Percentiles rank a stretch among this genome's conserved stretches.
Conservation (phyloP, 2,329 filamentous ascomycete genomes). For the Alternaria brassicae region DNA sequence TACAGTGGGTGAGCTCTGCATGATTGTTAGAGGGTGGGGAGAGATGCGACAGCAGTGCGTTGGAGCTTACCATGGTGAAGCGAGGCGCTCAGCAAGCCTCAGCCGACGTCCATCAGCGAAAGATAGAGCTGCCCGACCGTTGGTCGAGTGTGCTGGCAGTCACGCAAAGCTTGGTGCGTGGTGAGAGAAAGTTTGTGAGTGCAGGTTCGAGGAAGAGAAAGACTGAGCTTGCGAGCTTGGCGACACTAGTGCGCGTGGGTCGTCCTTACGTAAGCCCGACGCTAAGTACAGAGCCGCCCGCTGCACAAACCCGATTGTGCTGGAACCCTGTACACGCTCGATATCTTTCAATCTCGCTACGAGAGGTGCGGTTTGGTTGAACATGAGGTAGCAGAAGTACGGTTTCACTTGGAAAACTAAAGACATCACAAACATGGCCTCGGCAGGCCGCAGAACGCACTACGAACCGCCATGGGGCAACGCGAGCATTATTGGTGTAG, state of each 20-base stretch:
- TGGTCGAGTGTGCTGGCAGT: slow-evolving; percentile 38
- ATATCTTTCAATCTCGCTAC: slow-evolving; percentile 21
- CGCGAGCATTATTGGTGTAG: slow-evolving; percentile 94
- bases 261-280: slow-evolving; percentile 23
- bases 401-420: neutral
- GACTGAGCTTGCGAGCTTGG: slow-evolving; percentile 38
- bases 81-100: slow-evolving; percentile 39
- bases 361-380: slow-evolving; percentile 10
- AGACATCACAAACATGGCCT: slow-evolving; percentile 27
- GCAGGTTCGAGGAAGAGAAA: slow-evolving; percentile 34
- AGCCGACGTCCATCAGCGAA: slow-evolving; percentile 48
- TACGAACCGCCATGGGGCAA: slow-evolving; percentile 97
- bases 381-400: slow-evolving; percentile 15
- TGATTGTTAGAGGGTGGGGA: slow-evolving; percentile 22
- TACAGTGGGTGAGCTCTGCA: slow-evolving; percentile 68
- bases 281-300: slow-evolving; percentile 19
- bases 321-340: slow-evolving; percentile 22
- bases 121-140: slow-evolving; percentile 39
- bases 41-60: slow-evolving; percentile 14
- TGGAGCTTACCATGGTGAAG: slow-evolving; percentile 47
- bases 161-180: slow-evolving; percentile 42
- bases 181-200: slow-evolving; percentile 28
- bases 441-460: slow-evolving; percentile 60
- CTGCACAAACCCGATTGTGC: slow-evolving; percentile 21
- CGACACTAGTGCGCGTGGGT: slow-evolving; percentile 22